A percentile compares a stretch with the other conserved stretches of the same genome.
phyloP scores from a whole-genome alignment of 176 grass and related monocot genomes.

The Triticum turgidum region DNA sequence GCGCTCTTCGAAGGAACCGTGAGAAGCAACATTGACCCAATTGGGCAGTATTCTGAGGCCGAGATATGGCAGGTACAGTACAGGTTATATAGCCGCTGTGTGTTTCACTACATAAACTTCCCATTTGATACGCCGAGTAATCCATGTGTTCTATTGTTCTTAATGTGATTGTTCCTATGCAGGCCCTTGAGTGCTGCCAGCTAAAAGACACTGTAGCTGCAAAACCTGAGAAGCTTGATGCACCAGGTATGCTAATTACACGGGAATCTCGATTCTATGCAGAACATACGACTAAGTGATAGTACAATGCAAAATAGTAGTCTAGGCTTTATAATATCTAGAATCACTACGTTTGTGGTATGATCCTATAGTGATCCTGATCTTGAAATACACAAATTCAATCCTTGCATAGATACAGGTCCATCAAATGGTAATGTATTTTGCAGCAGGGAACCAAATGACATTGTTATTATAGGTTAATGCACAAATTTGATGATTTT shows the following conservation, averaged over 20 bases:
- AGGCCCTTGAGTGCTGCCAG: conserved; percentile 81
- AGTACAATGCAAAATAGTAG: neutral
- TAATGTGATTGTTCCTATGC: conserved; percentile 19
- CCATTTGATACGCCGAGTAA: neutral
- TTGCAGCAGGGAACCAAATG: no score
- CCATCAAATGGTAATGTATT: no score
- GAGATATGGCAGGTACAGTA: conserved; percentile 95
- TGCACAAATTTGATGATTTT: neutral
- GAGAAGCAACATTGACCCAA: conserved; percentile 92
- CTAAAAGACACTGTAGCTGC: conserved; percentile 75
- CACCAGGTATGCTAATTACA: no score
- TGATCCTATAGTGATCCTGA: neutral
- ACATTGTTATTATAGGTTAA: neutral
- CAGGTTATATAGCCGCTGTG: neutral
- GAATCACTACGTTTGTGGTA: neutral
- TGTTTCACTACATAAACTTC: conserved; percentile 11
- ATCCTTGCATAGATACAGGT: neutral
- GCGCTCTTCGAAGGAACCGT: conserved; percentile 94
- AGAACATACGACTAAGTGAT: neutral
- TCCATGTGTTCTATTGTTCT: neutral
- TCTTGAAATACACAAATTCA: neutral
- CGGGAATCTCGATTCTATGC: no score
- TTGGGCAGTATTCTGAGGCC: conserved; percentile 69
- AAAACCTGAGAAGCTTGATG: conserved; percentile 60
- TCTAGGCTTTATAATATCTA: neutral